Evolutionary conservation across 148 eudicot genomes (phyloP), one percentile per base, ranked within the genome.

Genomic region (Tetragonia tetragonoides): DNA sequence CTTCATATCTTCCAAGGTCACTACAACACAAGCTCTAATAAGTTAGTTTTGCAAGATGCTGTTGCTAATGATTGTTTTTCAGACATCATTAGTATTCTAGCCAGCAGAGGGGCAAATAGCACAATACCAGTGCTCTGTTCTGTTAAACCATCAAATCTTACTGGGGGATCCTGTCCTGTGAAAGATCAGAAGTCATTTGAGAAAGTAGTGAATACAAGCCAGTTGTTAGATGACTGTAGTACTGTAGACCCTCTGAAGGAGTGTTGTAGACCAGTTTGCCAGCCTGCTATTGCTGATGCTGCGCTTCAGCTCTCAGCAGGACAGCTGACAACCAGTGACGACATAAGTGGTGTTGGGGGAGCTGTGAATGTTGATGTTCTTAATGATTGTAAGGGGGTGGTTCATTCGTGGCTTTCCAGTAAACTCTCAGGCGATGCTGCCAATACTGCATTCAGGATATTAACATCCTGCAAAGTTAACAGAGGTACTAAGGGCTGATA

Each of bases 391-490:
- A 95, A 93, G 78, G 89, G 92, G 70, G 97, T 95, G 70, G 94
- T 93, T 38, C 84, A 84, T 79, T 89, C 97, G 24, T 95, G 97
- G 97, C 86, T 95, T 82, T 87, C 99, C 20, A 84, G 92, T 81
- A 91, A 91, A 76, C 97, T 95, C 54, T 70, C 97, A 57, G 77
- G 83, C 62, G 93, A 93, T 60, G 85, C 82, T 79, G 97, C 99
- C 60, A 88, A 95, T 81, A 70, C 82, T 79, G 90, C 88, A 1
- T 88, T 90, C 79, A 87, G 99, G 75, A 85, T 85, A 78, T 81
- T 95, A 78, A 86, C 94, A 85, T 80, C 97, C 46, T 95, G 99
- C 79, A 95, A 93, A 87, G 90, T 91, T 41, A 95, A 93, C 89
- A 92, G 87, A 92, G 98, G 98, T 94, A 85, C 16, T 21, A 18